These are phyloP conservation scores for Penicillium polonicum DNA, from an alignment of 2,329 filamentous ascomycete species.

Conservation along the genomic window DNA sequence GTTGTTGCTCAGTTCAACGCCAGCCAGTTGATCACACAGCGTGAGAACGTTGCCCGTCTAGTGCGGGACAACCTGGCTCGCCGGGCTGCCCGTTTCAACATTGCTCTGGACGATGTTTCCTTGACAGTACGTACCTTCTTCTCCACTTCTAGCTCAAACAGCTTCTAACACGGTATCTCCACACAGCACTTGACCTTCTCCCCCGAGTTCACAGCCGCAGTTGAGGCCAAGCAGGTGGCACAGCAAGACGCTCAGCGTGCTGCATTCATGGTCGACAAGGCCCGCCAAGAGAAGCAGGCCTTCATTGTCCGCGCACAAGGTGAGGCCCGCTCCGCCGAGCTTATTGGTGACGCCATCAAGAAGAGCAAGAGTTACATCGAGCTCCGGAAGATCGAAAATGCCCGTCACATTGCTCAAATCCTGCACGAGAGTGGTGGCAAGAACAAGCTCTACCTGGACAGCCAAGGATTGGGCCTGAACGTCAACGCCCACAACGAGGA, in stretches of 20 bases:
- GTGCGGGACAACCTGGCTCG: slow-evolving; percentile 90
- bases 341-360: slow-evolving; percentile 99
- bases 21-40: slow-evolving; percentile 95
- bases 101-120: slow-evolving; percentile 94
- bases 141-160: background rate
- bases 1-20: slow-evolving; percentile 99
- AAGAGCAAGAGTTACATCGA: slow-evolving; percentile 97
- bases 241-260: slow-evolving; percentile 94
- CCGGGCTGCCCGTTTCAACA: slow-evolving; percentile 94
- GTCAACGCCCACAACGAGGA: slow-evolving; percentile 52
- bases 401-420: slow-evolving; percentile 80
- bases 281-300: slow-evolving; percentile 98
- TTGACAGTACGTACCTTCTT: slow-evolving; percentile 66
- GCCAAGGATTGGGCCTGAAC: slow-evolving; percentile 87
- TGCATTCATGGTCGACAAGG: slow-evolving; percentile 97
- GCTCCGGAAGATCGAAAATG: slow-evolving; percentile 97
- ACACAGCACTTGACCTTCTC: slow-evolving; percentile 65
- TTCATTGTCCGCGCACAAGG: slow-evolving; percentile 98
- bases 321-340: slow-evolving; percentile 95
- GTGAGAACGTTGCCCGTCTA: slow-evolving; percentile 89
- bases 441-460: slow-evolving; percentile 93
- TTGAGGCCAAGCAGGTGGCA: slow-evolving; percentile 68
- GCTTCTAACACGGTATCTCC: slow-evolving; percentile 10
- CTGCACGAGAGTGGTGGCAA: slow-evolving; percentile 80
- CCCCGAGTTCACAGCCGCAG: slow-evolving; percentile 66